Evolutionary conservation across 805 yeast species (phyloP).

Genomic region (Phaffomyces opuntiae): DNA sequence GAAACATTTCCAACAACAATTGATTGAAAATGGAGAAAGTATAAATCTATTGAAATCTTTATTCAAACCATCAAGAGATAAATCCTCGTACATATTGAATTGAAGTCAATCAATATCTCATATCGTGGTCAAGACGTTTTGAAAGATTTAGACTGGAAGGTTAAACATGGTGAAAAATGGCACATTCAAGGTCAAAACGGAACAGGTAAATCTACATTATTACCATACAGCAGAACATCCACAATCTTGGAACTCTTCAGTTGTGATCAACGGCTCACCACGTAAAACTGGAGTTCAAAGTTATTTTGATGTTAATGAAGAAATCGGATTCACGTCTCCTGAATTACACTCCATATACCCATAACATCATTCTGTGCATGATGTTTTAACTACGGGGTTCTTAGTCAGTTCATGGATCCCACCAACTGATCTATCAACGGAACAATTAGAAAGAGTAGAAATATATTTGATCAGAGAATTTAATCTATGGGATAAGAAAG

Average conservation of each 20-base stretch:
- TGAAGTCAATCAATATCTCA: conserved; percentile 55
- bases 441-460: conserved; percentile 33
- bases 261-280: conserved; percentile 56
- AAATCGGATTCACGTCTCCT: conserved; percentile 87
- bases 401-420: conserved; percentile 59
- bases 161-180: conserved; percentile 73
- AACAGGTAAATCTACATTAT: conserved; percentile 83
- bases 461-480: conserved; percentile 42
- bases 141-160: conserved; percentile 55
- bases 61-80: conserved; percentile 10
- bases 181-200: conserved; percentile 88
- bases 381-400: conserved; percentile 68
- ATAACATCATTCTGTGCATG: conserved; percentile 37
- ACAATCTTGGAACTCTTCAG: conserved; percentile 79
- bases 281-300: conserved; percentile 69
- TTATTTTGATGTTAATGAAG: conserved; percentile 70
- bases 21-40: conserved; percentile 11
- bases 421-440: conserved; percentile 32
- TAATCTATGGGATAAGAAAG: conserved; percentile 31
- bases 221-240: conserved; percentile 94
- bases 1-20: conserved; percentile 8
- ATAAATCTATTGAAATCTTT: conserved; percentile 12
- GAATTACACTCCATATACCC: conserved; percentile 90
- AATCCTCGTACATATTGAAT: conserved; percentile 34
- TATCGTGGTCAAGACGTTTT: conserved; percentile 61